phyloP scores from a whole-genome alignment of 805 yeast genomes.

The Kockiozyma suomiensis region DNA sequence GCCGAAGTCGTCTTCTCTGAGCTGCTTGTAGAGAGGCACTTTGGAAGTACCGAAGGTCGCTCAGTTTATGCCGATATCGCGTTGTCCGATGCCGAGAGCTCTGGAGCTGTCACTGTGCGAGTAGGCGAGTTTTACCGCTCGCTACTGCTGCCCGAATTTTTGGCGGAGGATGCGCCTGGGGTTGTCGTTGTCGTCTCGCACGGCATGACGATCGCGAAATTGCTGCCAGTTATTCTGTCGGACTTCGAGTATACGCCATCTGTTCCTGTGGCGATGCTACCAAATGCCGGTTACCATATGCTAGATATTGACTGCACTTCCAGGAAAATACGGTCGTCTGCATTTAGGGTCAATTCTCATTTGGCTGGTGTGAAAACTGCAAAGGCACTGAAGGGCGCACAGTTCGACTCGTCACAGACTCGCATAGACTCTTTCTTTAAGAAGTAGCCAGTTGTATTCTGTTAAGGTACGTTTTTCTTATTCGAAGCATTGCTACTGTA shows the following conservation, averaged over 20 bases:
- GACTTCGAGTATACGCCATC: background rate
- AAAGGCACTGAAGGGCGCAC: conserved; percentile 1
- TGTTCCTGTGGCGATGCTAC: conserved; percentile 5
- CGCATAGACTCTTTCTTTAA: conserved; percentile 18
- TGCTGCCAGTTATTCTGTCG: conserved; percentile 8
- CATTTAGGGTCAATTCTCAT: conserved; percentile 7
- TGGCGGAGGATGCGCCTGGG: background rate
- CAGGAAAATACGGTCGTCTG: background rate
- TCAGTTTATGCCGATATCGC: background rate
- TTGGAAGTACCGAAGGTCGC: conserved; percentile 24
- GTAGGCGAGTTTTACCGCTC: conserved; percentile 10
- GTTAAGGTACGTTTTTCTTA: conserved; percentile 11
- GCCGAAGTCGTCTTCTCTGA: conserved; percentile 11
- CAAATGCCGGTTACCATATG: conserved; percentile 22
- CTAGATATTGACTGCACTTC: conserved; percentile 9
- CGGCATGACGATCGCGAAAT: conserved; percentile 9
- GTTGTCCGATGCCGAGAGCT: conserved; percentile 10
- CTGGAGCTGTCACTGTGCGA: conserved; percentile 1
- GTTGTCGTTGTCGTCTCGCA: conserved; percentile 26
- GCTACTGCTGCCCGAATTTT: background rate
- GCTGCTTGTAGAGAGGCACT: conserved; percentile 17
- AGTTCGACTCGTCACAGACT: conserved; percentile 17
- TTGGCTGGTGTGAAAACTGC: background rate
- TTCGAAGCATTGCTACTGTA: background rate
- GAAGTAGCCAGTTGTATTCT: background rate